A percentile compares a stretch with the other conserved stretches of the same genome.
Evolutionary conservation across 2,329 filamentous ascomycete genomes (phyloP).

Genomic region (Alternaria novae-zelandiae): DNA sequence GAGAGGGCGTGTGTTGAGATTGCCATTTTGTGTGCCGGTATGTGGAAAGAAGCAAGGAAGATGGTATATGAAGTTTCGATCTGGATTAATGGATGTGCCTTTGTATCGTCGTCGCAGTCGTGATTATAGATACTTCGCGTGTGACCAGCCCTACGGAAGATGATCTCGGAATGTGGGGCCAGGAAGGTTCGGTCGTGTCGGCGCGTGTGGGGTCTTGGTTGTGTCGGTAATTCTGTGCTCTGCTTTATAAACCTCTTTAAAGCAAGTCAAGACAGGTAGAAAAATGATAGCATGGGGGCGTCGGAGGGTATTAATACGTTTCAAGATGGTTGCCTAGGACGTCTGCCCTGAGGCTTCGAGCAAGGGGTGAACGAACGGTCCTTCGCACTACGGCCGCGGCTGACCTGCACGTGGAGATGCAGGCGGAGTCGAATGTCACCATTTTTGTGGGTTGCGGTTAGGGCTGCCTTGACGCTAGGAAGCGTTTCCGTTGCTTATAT

Average conservation of each 20-base stretch:
- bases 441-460: background rate
- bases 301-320: background rate
- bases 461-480: background rate
- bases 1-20: conserved; percentile 39
- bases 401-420: background rate
- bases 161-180: background rate
- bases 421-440: background rate
- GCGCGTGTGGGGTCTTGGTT: conserved; percentile 7
- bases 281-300: background rate
- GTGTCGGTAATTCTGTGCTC: background rate
- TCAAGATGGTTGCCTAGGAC: background rate
- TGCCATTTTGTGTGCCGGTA: conserved; percentile 29
- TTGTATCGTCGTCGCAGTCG: background rate
- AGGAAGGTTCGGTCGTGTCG: background rate
- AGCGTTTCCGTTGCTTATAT: background rate
- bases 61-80: no score
- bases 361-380: background rate
- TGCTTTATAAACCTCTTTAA: background rate
- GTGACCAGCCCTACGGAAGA: background rate
- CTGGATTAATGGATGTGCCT: background rate
- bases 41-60: no score
- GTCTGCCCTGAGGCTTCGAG: background rate
- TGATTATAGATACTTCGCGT: background rate
- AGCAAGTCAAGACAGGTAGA: background rate
- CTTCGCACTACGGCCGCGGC: background rate